Evolutionary conservation across 495 filamentous ascomycete species (phyloP).

Genomic region (Penicillium daleae): DNA sequence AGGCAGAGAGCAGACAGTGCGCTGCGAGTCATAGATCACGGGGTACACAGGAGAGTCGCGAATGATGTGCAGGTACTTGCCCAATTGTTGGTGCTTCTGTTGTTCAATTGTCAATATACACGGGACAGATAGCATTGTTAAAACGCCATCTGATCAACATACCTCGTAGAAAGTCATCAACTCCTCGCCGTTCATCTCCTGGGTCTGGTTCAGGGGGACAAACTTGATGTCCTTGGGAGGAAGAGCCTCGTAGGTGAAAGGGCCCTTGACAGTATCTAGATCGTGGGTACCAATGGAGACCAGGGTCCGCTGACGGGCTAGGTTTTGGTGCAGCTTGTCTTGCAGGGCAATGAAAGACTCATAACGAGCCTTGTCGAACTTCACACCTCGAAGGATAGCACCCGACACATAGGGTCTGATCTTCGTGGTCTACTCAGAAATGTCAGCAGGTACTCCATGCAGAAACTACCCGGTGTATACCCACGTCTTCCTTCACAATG

Average conservation of each 20-base stretch:
- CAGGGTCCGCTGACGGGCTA: constrained; percentile 88
- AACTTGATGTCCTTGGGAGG: constrained; percentile 93
- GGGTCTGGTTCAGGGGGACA: constrained; percentile 84
- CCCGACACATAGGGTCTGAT: constrained; percentile 86
- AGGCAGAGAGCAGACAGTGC: constrained; percentile 87
- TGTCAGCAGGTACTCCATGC: background rate
- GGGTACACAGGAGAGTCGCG: constrained; percentile 92
- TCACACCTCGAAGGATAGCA: constrained; percentile 85
- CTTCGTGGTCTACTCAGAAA: constrained; percentile 61
- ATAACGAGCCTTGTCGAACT: constrained; percentile 87
- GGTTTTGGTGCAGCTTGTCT: constrained; percentile 97
- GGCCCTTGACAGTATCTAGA: constrained; percentile 88
- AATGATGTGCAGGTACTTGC: constrained; percentile 88
- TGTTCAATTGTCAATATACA: background rate
- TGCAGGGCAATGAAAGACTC: constrained; percentile 97
- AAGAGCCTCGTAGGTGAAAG: constrained; percentile 95
- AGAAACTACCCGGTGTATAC: constrained; percentile 17
- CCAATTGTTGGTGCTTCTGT: constrained; percentile 80
- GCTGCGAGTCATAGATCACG: constrained; percentile 90
- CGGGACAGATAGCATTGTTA: background rate
- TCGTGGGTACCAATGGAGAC: constrained; percentile 98
- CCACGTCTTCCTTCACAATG: constrained; percentile 71
- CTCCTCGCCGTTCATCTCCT: constrained; percentile 83
- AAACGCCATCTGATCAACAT: constrained; percentile 8
- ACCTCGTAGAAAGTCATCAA: constrained; percentile 94